A percentile compares a stretch with the other conserved stretches of the same genome.
Evolutionary conservation across 1,284 basidiomycete genomes (phyloP).

Genomic region (Athelia sp.): DNA sequence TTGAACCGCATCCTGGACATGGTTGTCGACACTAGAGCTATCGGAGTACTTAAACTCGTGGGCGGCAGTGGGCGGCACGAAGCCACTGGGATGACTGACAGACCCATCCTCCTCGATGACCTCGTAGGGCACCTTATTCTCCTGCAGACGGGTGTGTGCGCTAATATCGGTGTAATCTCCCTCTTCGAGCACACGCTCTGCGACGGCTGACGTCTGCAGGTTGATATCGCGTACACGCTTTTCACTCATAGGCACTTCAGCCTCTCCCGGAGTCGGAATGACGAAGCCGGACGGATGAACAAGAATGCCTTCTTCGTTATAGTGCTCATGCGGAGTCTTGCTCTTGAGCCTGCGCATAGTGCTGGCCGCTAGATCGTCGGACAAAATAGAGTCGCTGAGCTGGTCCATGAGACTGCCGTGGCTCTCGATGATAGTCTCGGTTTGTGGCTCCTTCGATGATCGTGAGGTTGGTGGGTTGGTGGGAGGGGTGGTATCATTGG

Average conservation of each 20-base stretch:
- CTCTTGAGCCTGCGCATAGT: slow-evolving; percentile 18
- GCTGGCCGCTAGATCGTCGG: slow-evolving; percentile 20
- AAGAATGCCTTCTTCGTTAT: slow-evolving; percentile 13
- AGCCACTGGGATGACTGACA: slow-evolving; percentile 30
- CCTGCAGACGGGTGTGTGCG: slow-evolving; percentile 17
- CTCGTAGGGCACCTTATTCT: slow-evolving; percentile 30
- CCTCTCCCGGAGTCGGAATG: slow-evolving; percentile 15
- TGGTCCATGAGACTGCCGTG: slow-evolving; percentile 17
- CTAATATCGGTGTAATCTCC: slow-evolving; percentile 16
- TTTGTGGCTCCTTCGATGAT: slow-evolving; percentile 1
- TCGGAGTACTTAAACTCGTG: slow-evolving; percentile 20
- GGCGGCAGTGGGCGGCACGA: slow-evolving; percentile 30
- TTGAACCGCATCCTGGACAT: neutral
- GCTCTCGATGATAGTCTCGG: neutral
- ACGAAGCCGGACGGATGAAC: slow-evolving; percentile 27
- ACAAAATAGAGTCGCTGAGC: slow-evolving; percentile 17
- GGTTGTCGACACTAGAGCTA: neutral
- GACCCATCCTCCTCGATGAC: slow-evolving; percentile 24
- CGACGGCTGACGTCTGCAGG: slow-evolving; percentile 25
- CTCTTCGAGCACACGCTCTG: slow-evolving; percentile 25
- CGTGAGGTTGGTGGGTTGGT: too few relatives aligned
- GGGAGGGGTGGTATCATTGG: too few relatives aligned
- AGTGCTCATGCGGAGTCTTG: slow-evolving; percentile 24
- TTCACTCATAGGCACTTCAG: slow-evolving; percentile 2
- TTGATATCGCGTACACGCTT: slow-evolving; percentile 1